These are phyloP conservation scores for Penicillium sp. DNA, from an alignment of 2,329 filamentous ascomycete species.

Conservation along the genomic window DNA sequence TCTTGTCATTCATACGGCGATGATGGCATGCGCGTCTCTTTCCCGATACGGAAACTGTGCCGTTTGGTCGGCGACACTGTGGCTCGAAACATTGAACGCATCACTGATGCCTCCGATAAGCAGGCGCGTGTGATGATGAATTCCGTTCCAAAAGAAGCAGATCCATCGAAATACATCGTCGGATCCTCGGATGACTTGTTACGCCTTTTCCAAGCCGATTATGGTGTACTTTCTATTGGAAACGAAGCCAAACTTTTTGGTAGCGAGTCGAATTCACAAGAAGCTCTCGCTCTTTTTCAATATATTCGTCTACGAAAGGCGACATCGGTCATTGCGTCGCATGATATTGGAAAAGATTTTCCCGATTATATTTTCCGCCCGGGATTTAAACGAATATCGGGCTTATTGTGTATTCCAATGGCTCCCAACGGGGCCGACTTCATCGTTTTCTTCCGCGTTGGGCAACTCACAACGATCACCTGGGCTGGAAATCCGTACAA, in stretches of 20 bases:
- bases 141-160: slow-evolving; percentile 76
- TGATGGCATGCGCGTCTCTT: slow-evolving; percentile 80
- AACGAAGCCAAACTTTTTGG: slow-evolving; percentile 87
- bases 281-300: slow-evolving; percentile 79
- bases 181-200: slow-evolving; percentile 84
- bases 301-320: slow-evolving; percentile 76
- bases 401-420: slow-evolving; percentile 77
- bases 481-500: slow-evolving; percentile 57
- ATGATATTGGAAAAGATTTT: slow-evolving; percentile 74
- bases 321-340: slow-evolving; percentile 73
- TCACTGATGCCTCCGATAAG: slow-evolving; percentile 80
- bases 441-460: slow-evolving; percentile 83
- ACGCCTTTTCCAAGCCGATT: slow-evolving; percentile 82
- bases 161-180: slow-evolving; percentile 86
- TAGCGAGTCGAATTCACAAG: slow-evolving; percentile 71
- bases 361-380: slow-evolving; percentile 77
- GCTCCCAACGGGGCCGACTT: slow-evolving; percentile 76
- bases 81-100: slow-evolving; percentile 80
- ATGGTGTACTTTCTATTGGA: slow-evolving; percentile 77
- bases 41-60: slow-evolving; percentile 90
- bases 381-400: slow-evolving; percentile 75
- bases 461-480: slow-evolving; percentile 78
- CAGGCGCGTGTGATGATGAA: slow-evolving; percentile 87
- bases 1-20: slow-evolving; percentile 84
- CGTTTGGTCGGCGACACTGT: slow-evolving; percentile 82